Base-by-base conservation (phyloP, 2,329 filamentous ascomycete species). In the Nannizzia gypsea region DNA sequence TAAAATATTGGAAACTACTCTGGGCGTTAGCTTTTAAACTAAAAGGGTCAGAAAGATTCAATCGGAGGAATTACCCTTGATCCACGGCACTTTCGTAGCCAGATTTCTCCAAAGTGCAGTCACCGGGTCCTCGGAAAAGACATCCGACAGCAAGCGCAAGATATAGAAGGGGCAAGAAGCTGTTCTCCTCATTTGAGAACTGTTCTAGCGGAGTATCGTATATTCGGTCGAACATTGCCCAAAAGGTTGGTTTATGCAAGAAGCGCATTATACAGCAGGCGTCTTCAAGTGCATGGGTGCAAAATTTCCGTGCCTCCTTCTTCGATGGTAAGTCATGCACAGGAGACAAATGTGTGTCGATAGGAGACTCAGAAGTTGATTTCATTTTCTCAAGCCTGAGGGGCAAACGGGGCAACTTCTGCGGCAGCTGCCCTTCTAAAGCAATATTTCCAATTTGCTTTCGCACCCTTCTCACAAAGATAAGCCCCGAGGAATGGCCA, bases 401-500 rank as follows among this genome's bases (percentile, higher is more conserved):
- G 9, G 80, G 78, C 64, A 82, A 75, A 1, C 77, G 77, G 28
- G 67, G 62, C 72, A 77, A 73, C 76, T 80, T 48, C 71, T 75
- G 22, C 70, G 63, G 78, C 70, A 63, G 78, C 73, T 69, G 86
- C 83, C 17, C 84, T 79, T 63, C 82, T 69, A 67, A 72, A 74
- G 67, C 86, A 64, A 93, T 78, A 62, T 86, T 84, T 50, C 89
- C 87, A 65, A 96, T 89, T 68, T 96, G 88, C 68, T 95, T 88
- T 67, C 90, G 87, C 81, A 99, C 86, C 59, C 89, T 85, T 64
- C 84, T 83, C 66, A 96, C 81, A 71, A 96, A 99, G 63, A 92
- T 89, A 48, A 91, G 82, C 2, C 92, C 91, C 0, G 93, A 97
- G 0, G 92, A 96, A 64, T 89, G 88, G 55, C 93, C 93, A 69